These are phyloP conservation scores for Camellia japonica DNA, from an alignment of 148 eudicot genomes.

Conservation along the genomic window DNA sequence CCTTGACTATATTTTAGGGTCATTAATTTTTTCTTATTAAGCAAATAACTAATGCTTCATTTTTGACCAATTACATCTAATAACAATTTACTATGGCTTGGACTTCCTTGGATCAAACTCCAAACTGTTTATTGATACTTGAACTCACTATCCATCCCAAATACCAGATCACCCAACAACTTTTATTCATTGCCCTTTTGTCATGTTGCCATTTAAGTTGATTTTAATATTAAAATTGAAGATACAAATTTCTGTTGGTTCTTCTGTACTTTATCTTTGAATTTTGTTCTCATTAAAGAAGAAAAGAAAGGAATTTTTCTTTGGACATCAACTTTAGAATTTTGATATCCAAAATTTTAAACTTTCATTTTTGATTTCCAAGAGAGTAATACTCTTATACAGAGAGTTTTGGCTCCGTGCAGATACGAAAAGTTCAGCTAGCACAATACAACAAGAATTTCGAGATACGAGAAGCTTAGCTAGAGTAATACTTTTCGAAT, in stretches of 20 bases:
- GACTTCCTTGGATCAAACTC: not conserved
- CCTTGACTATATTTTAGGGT: not conserved
- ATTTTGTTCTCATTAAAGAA: no score
- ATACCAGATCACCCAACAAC: not conserved
- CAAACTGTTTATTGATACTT: no score
- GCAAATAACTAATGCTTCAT: not conserved
- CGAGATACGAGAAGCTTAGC: no score
- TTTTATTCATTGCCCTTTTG: not conserved
- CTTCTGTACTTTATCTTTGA: not conserved
- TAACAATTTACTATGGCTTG: not conserved
- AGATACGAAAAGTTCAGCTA: slow-evolving; percentile 87
- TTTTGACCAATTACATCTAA: not conserved
- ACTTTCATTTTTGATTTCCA: not conserved
- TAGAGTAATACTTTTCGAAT: no score
- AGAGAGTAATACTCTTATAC: not conserved
- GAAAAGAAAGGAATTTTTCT: not conserved
- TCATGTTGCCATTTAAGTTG: not conserved
- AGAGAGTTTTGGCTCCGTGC: slow-evolving; percentile 11
- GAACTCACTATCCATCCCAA: not conserved
- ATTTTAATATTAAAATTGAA: not conserved
- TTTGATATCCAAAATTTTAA: not conserved
- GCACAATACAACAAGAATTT: slow-evolving; percentile 69
- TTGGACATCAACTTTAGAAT: not conserved
- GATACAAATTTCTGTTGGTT: no score
- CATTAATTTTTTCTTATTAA: not conserved